Base-by-base conservation (phyloP, 116 monocot species). In the Iris pallida region DNA sequence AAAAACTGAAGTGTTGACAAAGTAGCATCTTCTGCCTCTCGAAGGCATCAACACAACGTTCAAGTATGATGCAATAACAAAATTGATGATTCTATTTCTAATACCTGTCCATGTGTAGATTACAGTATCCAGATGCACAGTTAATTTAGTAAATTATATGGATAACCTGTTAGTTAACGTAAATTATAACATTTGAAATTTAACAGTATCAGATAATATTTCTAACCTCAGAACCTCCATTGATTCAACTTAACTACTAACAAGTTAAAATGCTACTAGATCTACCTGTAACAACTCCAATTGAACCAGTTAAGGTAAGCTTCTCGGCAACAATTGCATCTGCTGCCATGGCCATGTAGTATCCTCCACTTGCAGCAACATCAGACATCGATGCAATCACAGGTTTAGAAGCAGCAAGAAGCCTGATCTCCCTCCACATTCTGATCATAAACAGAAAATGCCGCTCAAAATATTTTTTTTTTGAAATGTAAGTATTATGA, bases 341-440 rank as follows among this genome's bases (percentile, higher is more conserved):
- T 57, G 92, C 89, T 71, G 83, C 97, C 97, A 97, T 97, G 43
- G 92, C 92, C 87, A 97, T 89, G 75, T 97, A 97, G 59, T 97
- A 97, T 53, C 97, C 97, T 57, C 97, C 97, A 80, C 97, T 97
- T 74, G 97, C 97, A 64, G 97, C 97, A 80, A 92, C 78, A 81
- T 97, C 97, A 63, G 92, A 80, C 97, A 97, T 90, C 9, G 97
- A 97, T 62, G 92, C 97, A 67, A 97, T 77, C 10, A 97, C 92
- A 64, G 97, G 97, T 73, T 92, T 97, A 42, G 83, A 73, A n/a
- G 86, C 80, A 65, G 97, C 80, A 73, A 97, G 87, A 81, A 90
- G 92, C 71, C 58, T 85, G 47, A 97, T 92, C 69, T 92, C 97
- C 75, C 97, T 87, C 97, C 97, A 97, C 81, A 97, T 89, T 64